Evolutionary conservation across 2,329 filamentous ascomycete genomes (phyloP).

Genomic region (Aspergillus tanneri): DNA sequence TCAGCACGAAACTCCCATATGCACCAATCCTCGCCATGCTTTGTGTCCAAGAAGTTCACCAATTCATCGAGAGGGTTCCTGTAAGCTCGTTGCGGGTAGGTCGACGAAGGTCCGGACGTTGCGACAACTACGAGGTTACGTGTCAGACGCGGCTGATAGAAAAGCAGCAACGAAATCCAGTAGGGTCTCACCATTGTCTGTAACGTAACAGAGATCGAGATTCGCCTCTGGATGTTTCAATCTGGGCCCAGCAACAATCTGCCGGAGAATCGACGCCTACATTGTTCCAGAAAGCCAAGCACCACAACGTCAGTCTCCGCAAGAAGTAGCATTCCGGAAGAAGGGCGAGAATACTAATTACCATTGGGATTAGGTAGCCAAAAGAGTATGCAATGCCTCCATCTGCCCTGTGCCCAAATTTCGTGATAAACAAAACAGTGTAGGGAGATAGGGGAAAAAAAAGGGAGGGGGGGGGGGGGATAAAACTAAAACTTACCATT

Average conservation of each 20-base stretch:
- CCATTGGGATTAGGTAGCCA: background rate
- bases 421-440: background rate
- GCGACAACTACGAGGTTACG: slow-evolving; percentile 49
- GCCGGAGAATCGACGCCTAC: slow-evolving; percentile 74
- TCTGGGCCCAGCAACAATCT: slow-evolving; percentile 87
- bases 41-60: slow-evolving; percentile 80
- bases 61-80: slow-evolving; percentile 87
- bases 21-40: slow-evolving; percentile 81
- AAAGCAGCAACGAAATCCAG: background rate
- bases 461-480: background rate
- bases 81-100: slow-evolving; percentile 88
- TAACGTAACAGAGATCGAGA: slow-evolving; percentile 94
- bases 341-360: slow-evolving; percentile 3
- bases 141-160: background rate
- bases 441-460: background rate
- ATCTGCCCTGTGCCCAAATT: background rate
- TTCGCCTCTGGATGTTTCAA: slow-evolving; percentile 80
- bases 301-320: slow-evolving; percentile 19
- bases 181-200: slow-evolving; percentile 59
- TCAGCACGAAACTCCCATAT: slow-evolving; percentile 99
- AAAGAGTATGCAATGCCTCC: background rate
- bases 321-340: background rate
- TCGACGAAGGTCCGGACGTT: slow-evolving; percentile 85
- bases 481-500: background rate
- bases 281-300: slow-evolving; percentile 14